Base-by-base conservation (phyloP, 2,329 filamentous ascomycete species). In the Sporothrix globosa region DNA sequence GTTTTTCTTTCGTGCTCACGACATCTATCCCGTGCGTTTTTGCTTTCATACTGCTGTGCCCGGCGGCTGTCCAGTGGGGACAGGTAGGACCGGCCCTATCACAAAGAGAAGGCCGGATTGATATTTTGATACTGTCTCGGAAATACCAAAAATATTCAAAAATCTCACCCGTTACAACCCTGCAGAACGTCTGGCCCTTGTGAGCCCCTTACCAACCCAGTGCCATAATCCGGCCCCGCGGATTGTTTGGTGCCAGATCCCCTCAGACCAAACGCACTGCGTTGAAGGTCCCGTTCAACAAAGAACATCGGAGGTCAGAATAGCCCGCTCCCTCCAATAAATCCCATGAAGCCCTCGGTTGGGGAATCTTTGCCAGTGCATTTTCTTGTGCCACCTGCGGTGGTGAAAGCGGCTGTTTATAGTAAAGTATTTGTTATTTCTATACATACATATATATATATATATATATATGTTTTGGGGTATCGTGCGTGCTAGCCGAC, bases 21-120 rank as follows among this genome's bases (percentile, higher is more conserved):
- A 34, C 58, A 34, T 44, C 48, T 66, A 21, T 69, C 56, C 19
- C 11, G 46, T 66, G 13, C 24, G 46, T 21, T 34, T 53, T 54
- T 11, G 24, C 21, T 30, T 21, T 9, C 19, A 17, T 39, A 24
- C 11, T 50, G 41, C n/a, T 21, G 21, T 44, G 17, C 11, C 53
- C 13, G 3, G 19, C 54, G 17, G 24, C 17, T 50, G 17, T 50
- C 48, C 48, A 34, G 5, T 34, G 34, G 34, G 9, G 48, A 10
- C 9, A 19, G 19, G n/a, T 50, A 50, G 9, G 34, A 30, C 19
- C n/a, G 46, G 4, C 19, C 9, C 41, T 46, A 5, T 48, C 48
- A 6, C 21, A n/a, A 50, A 7, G 48, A 50, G 13, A 48, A 4
- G 17, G 5, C 19, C 48, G 17, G 2, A 19, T 10, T 50, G 1